Conservation (phyloP, 139 green algal species). For the Volvox africanus region DNA sequence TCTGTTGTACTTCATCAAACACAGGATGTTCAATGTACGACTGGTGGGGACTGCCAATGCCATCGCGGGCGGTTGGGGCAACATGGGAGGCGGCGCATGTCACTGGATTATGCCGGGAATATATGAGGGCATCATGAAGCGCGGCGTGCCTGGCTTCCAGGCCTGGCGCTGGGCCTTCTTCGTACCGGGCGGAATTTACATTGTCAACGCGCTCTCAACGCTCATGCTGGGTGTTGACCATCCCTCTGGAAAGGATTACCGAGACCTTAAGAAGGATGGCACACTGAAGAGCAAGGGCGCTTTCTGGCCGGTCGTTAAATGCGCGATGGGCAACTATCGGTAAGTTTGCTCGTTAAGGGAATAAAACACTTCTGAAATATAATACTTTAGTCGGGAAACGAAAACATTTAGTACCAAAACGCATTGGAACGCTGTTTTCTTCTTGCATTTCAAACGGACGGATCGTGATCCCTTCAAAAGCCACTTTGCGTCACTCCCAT, state of each 20-base stretch:
- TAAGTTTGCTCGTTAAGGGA: neutral
- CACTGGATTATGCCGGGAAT: constrained; percentile 95
- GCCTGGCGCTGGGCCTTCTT: constrained; percentile 89
- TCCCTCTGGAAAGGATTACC: constrained; percentile 72
- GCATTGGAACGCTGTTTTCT: too few species aligned
- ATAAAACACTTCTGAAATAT: too few species aligned
- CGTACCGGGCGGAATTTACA: constrained; percentile 67
- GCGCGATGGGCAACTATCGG: constrained; percentile 86
- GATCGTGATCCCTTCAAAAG: too few species aligned
- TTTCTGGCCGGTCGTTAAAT: constrained; percentile 75
- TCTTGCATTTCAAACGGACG: too few species aligned
- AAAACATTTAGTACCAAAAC: too few species aligned
- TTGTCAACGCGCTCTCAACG: constrained; percentile 79
- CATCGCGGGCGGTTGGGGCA: constrained; percentile 87
- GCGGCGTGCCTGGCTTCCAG: constrained; percentile 47
- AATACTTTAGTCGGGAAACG: too few species aligned
- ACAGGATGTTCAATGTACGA: constrained; percentile 89
- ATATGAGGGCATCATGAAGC: constrained; percentile 64
- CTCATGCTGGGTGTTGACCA: constrained; percentile 56
- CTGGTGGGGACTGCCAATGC: constrained; percentile 95
- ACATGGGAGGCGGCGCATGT: constrained; percentile 91
- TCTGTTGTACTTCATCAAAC: neutral
- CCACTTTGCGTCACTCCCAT: too few species aligned
- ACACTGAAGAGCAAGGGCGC: constrained; percentile 75
- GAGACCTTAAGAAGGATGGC: constrained; percentile 77